Percentiles rank a stretch among this genome's conserved stretches.
Evolutionary conservation across 2,329 filamentous ascomycete species (phyloP).

Genomic region (Cordyceps farinosa): DNA sequence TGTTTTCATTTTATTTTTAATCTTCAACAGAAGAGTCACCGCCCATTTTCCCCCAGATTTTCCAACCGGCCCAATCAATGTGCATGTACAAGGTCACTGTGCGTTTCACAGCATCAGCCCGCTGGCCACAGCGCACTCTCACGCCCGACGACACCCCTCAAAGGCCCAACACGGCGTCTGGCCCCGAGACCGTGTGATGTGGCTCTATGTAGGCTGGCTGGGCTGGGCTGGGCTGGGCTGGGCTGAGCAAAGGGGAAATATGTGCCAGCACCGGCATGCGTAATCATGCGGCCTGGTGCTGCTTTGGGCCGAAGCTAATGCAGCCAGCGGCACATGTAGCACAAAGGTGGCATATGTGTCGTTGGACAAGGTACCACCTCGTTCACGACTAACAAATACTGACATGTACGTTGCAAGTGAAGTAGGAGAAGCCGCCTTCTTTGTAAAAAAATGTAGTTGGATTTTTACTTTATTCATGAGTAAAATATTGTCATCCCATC

Average conservation of each 20-base stretch:
- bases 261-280: background rate
- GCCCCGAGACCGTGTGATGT: background rate
- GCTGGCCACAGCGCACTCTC: background rate
- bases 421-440: background rate
- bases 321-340: background rate
- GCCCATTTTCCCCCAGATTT: background rate
- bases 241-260: background rate
- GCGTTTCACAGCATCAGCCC: no score
- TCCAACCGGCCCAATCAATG: background rate
- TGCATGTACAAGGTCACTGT: no score
- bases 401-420: no score
- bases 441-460: background rate
- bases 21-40: no score
- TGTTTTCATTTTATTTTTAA: no score
- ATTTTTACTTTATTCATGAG: background rate
- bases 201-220: background rate
- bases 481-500: conserved; percentile 11
- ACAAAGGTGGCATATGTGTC: background rate
- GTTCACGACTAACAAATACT: background rate
- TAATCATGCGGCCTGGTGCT: background rate
- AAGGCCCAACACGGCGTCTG: background rate
- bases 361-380: background rate
- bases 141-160: background rate
- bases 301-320: background rate
- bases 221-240: background rate